These are phyloP conservation scores for Colletotrichum scovillei DNA, from an alignment of 2,329 filamentous ascomycete species.

Conservation along the genomic window DNA sequence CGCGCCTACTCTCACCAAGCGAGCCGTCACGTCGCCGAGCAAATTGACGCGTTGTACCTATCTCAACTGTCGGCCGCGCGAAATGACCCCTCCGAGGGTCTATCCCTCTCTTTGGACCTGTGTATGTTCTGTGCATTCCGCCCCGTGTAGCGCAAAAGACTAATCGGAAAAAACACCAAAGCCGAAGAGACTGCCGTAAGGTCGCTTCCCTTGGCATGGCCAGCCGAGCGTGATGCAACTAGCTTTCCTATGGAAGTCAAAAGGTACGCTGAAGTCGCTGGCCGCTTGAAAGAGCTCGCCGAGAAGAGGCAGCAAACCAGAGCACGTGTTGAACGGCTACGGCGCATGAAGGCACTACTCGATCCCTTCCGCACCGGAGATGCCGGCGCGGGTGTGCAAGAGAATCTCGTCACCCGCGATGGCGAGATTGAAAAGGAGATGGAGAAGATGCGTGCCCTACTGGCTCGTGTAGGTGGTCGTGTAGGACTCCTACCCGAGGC, in stretches of 20 bases:
- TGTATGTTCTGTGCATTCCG: conserved; percentile 45
- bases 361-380: conserved; percentile 56
- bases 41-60: conserved; percentile 75
- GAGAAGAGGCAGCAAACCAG: conserved; percentile 52
- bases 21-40: conserved; percentile 77
- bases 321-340: conserved; percentile 59
- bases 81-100: conserved; percentile 51
- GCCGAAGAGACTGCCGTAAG: conserved; percentile 57
- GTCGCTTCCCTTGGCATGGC: conserved; percentile 60
- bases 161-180: conserved; percentile 36
- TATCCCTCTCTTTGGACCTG: conserved; percentile 56
- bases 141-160: not conserved
- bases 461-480: conserved; percentile 68
- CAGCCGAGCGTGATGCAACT: conserved; percentile 48
- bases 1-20: conserved; percentile 76
- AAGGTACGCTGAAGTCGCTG: conserved; percentile 63
- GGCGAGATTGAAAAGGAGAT: conserved; percentile 75
- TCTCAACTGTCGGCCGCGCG: conserved; percentile 45
- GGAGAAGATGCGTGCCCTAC: conserved; percentile 72
- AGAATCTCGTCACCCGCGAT: conserved; percentile 74
- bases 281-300: conserved; percentile 61
- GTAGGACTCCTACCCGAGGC: conserved; percentile 53
- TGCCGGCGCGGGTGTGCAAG: conserved; percentile 62
- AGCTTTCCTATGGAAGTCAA: conserved; percentile 58
- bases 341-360: conserved; percentile 61